Base-by-base conservation (phyloP, 257 asterid species). In the Nicotiana attenuata region DNA sequence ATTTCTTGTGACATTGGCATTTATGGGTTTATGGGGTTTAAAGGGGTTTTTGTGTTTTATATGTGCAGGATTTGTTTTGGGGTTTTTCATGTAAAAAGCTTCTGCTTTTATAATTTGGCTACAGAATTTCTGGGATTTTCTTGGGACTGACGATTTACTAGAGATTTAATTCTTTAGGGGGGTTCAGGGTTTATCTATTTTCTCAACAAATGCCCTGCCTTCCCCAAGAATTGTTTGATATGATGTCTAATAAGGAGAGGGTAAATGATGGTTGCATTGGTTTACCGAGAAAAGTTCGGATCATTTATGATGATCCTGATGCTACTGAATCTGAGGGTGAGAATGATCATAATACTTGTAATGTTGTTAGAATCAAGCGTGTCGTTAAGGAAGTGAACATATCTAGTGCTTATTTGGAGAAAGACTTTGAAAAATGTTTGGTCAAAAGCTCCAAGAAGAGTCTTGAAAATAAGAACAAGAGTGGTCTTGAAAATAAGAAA, bases 241-340 rank as follows among this genome's bases (percentile, higher is more conserved):
- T 52, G 63, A 73, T 47, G 82, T 78, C 50, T 60, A 60, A 31
- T 19, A 80, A 56, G 29, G 50, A 19, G 17, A 24, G 56, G 28
- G 64, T 13, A 3, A 22, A 38, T 47, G 50, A 77, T 66, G 66
- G 65, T 16, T 22, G n/a, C 14, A n/a, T 52, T 35, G 56, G 78
- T 11, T 77, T 80, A 5, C 45, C 69, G 24, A 81, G 68, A 33
- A 85, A 75, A 81, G 78, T 87, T 52, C 41, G 83, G 16, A 83
- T 87, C 3, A 63, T 20, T 24, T 87, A 85, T 57, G 38, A 45
- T 61, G 90, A 87, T 81, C 90, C 90, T 28, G 88, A 87, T 77
- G 90, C 87, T 61, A 87, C 90, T 35, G 90, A 85, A 41, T 85
- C 88, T 33, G 88, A 83, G 69, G 53, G 77, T 4, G 83, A 85